These are phyloP conservation scores for Macrolepiota dolichaula DNA, from an alignment of 768 basidiomycete genomes.

Conservation along the genomic window DNA sequence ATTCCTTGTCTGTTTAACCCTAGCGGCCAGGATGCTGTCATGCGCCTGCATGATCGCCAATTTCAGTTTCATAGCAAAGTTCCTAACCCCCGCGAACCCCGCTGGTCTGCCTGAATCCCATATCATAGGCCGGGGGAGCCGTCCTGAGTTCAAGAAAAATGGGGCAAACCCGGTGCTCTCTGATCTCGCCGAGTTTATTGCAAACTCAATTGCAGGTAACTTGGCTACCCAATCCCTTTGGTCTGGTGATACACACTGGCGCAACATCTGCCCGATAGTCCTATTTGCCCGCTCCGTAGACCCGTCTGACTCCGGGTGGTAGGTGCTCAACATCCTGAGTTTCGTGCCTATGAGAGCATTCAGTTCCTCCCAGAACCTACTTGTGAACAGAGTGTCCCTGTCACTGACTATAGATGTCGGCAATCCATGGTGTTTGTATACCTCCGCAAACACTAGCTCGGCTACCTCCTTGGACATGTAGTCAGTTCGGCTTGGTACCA, in stretches of 20 bases:
- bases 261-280: not conserved
- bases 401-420: too few relatives aligned
- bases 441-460: too few relatives aligned
- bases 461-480: too few relatives aligned
- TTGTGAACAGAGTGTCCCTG: too few relatives aligned
- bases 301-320: too few relatives aligned
- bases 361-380: too few relatives aligned
- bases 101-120: conserved; percentile 2
- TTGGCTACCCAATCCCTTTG: not conserved
- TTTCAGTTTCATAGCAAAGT: conserved; percentile 8
- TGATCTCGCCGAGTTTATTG: conserved; percentile 5
- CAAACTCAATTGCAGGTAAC: not conserved
- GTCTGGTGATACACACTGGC: not conserved
- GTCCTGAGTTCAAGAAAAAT: conserved; percentile 12
- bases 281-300: too few relatives aligned
- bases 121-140: conserved; percentile 4
- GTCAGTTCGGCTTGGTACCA: too few relatives aligned
- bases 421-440: too few relatives aligned
- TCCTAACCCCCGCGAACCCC: conserved; percentile 11
- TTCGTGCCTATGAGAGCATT: too few relatives aligned
- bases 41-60: conserved; percentile 22
- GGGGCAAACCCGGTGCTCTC: conserved; percentile 12
- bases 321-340: too few relatives aligned
- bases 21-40: conserved; percentile 25
- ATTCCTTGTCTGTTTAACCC: conserved; percentile 21